Conservation (phyloP, 1,139 yeast genomes). For the Lodderomyces elongisporus region DNA sequence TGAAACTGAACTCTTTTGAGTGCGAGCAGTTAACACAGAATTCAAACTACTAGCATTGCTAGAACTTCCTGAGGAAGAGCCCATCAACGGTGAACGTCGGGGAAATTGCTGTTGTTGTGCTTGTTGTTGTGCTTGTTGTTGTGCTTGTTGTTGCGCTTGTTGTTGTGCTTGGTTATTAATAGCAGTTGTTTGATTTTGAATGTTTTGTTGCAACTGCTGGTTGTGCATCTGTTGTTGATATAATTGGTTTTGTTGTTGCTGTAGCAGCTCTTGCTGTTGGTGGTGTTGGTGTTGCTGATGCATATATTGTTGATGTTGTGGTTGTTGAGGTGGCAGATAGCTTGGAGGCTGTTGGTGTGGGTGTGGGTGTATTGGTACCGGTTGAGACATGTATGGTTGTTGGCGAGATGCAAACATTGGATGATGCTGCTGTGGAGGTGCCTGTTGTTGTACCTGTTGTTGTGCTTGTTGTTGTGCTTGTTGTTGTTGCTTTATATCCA, state of each 20-base stretch:
- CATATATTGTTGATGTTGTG: background rate
- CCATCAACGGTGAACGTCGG: background rate
- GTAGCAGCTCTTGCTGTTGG: conserved; percentile 5
- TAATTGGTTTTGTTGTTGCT: background rate
- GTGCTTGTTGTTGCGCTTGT: background rate
- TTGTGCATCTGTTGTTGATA: conserved; percentile 3
- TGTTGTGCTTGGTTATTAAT: background rate
- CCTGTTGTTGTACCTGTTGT: background rate
- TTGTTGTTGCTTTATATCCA: background rate
- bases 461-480: too few species aligned
- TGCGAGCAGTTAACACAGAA: conserved; percentile 1
- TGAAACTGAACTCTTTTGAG: conserved; percentile 1
- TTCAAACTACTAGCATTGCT: conserved; percentile 3
- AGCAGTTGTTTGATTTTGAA: conserved; percentile 1
- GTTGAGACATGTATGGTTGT: conserved; percentile 1
- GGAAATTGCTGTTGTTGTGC: background rate
- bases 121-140: background rate
- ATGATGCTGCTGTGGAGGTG: background rate
- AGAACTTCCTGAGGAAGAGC: background rate
- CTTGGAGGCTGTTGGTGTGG: too few species aligned
- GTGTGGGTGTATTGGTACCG: background rate
- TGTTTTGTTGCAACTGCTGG: conserved; percentile 2
- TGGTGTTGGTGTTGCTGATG: conserved; percentile 2
- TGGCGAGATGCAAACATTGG: too few species aligned
- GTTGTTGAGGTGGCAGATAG: background rate